phyloP scores from a whole-genome alignment of 2,329 filamentous ascomycete species.

The Penicillium verrucosum region DNA sequence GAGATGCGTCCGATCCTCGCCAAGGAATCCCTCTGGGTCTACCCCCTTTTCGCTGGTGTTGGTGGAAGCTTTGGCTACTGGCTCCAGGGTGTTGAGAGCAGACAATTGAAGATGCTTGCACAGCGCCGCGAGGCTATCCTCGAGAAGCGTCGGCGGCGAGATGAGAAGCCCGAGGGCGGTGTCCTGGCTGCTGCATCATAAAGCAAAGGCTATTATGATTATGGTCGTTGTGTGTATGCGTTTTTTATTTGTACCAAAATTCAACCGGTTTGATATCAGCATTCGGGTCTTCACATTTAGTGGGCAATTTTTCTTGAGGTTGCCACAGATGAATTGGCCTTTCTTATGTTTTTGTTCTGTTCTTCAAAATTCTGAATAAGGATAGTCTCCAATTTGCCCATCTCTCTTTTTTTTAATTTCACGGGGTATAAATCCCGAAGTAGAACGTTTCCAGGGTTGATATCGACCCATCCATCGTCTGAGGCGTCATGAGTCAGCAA shows the following conservation, averaged over 20 bases:
- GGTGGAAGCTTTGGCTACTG: conserved; percentile 96
- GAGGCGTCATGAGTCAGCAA: conserved; percentile 18
- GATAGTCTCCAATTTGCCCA: neutral
- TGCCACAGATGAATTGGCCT: neutral
- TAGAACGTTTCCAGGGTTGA: conserved; percentile 7
- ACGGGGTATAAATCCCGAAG: conserved; percentile 2
- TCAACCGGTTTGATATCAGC: conserved; percentile 29
- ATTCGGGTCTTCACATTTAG: conserved; percentile 10
- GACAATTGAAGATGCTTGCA: conserved; percentile 71
- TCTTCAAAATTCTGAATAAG: neutral
- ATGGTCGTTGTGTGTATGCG: conserved; percentile 21
- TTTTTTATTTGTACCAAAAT: conserved; percentile 33
- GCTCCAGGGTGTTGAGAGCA: conserved; percentile 83
- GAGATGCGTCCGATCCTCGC: conserved; percentile 96
- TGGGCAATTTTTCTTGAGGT: neutral
- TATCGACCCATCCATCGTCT: conserved; percentile 7
- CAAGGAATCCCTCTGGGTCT: conserved; percentile 79
- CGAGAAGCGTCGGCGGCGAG: conserved; percentile 82
- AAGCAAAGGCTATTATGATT: conserved; percentile 19
- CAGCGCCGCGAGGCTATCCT: conserved; percentile 77
- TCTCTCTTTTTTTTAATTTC: neutral
- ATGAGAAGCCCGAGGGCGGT: conserved; percentile 44
- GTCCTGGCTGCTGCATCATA: conserved; percentile 38
- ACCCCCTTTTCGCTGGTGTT: conserved; percentile 80
- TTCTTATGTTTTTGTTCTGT: neutral